Conservation (phyloP, 2,329 filamentous ascomycete species). For the Epichloe scottii region DNA sequence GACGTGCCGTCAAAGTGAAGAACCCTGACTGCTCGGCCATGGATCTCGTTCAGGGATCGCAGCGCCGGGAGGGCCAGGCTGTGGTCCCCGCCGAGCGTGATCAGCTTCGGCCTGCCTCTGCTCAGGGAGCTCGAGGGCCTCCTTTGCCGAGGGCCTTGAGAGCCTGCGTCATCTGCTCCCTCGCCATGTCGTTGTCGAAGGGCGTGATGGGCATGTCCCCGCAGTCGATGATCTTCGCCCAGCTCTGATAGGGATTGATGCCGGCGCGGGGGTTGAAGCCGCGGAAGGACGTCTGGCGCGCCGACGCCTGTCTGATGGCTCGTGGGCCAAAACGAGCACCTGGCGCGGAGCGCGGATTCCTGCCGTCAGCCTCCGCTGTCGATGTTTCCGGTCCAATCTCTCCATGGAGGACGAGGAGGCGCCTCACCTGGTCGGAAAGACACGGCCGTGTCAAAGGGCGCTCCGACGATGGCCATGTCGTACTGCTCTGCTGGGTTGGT, state of each 20-base stretch:
- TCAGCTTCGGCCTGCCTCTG: conserved; percentile 37
- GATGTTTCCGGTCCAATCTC: no score
- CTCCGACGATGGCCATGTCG: conserved; percentile 61
- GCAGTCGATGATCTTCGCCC: conserved; percentile 76
- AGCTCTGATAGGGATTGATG: conserved; percentile 74
- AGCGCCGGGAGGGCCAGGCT: conserved; percentile 58
- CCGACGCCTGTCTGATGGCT: conserved; percentile 73
- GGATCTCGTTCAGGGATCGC: conserved; percentile 48
- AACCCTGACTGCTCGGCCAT: conserved; percentile 52
- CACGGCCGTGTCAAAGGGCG: conserved; percentile 63
- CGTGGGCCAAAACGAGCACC: conserved; percentile 75
- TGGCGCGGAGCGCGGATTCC: conserved; percentile 8
- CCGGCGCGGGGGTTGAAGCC: conserved; percentile 69
- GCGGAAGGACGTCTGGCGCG: conserved; percentile 66
- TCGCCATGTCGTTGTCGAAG: conserved; percentile 71
- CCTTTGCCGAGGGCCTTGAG: conserved; percentile 52
- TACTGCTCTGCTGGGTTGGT: conserved; percentile 50
- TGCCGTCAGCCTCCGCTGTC: no score
- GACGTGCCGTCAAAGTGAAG: conserved; percentile 53
- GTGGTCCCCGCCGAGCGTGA: conserved; percentile 65
- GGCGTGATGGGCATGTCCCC: conserved; percentile 82
- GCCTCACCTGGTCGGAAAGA: conserved; percentile 50
- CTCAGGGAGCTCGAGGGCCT: conserved; percentile 23
- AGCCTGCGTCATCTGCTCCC: conserved; percentile 73
- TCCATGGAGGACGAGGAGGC: no score